phyloP scores from a whole-genome alignment of 2,329 filamentous ascomycete species.

The Sordariomycetes sp. region DNA sequence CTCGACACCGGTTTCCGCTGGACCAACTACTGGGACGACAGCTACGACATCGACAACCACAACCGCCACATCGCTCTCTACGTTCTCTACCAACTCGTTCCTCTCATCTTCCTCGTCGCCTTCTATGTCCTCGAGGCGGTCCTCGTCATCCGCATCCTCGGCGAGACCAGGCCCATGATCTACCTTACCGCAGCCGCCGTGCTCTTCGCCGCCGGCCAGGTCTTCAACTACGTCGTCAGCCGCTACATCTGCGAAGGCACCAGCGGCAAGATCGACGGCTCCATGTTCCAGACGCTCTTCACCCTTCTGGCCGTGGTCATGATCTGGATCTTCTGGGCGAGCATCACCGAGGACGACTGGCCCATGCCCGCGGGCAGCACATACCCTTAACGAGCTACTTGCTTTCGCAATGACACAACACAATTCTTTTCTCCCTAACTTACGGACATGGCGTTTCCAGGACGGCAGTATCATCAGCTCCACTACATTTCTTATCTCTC shows the following conservation, averaged over 20 bases:
- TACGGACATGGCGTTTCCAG: slow-evolving; percentile 2
- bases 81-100: slow-evolving; percentile 84
- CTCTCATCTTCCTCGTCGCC: slow-evolving; percentile 78
- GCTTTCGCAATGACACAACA: neutral
- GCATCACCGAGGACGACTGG: slow-evolving; percentile 77
- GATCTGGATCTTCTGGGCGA: slow-evolving; percentile 96
- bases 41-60: slow-evolving; percentile 50
- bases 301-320: slow-evolving; percentile 74
- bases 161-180: slow-evolving; percentile 86
- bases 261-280: slow-evolving; percentile 78
- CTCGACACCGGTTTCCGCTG: slow-evolving; percentile 86
- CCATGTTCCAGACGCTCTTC: slow-evolving; percentile 88
- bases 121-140: slow-evolving; percentile 80
- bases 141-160: slow-evolving; percentile 76
- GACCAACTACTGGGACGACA: slow-evolving; percentile 68
- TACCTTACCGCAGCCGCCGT: slow-evolving; percentile 68
- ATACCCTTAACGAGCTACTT: slow-evolving; percentile 21
- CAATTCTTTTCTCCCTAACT: neutral
- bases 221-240: slow-evolving; percentile 95
- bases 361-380: slow-evolving; percentile 44
- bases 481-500: neutral
- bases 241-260: slow-evolving; percentile 82
- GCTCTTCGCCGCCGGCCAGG: slow-evolving; percentile 83
- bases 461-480: slow-evolving; percentile 1
- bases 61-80: slow-evolving; percentile 81